phyloP scores from a whole-genome alignment of 2,329 filamentous ascomycete species.

The Onygenales sp. region DNA sequence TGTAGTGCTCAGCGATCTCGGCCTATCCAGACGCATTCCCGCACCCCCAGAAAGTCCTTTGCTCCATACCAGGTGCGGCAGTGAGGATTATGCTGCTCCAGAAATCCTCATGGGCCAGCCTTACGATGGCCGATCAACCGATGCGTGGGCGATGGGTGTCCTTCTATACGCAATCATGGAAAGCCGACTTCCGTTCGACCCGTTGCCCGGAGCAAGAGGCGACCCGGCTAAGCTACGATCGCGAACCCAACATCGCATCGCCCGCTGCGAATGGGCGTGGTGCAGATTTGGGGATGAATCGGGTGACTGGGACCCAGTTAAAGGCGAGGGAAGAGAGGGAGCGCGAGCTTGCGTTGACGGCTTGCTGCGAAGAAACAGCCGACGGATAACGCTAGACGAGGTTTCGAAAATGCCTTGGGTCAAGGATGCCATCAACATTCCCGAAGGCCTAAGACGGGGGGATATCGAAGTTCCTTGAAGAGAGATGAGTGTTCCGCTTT shows the following conservation, averaged over 20 bases:
- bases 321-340: conserved; percentile 57
- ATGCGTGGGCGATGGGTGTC: conserved; percentile 93
- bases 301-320: conserved; percentile 71
- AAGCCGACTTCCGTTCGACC: conserved; percentile 86
- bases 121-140: conserved; percentile 84
- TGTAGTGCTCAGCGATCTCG: conserved; percentile 82
- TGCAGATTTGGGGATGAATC: conserved; percentile 73
- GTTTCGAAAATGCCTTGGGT: conserved; percentile 71
- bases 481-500: background rate
- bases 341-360: conserved; percentile 77
- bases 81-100: conserved; percentile 92
- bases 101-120: conserved; percentile 92
- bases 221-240: conserved; percentile 68
- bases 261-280: conserved; percentile 93
- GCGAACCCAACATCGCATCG: conserved; percentile 86
- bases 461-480: conserved; percentile 41
- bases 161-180: conserved; percentile 89
- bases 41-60: conserved; percentile 66
- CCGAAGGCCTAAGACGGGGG: conserved; percentile 45
- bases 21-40: conserved; percentile 75
- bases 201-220: conserved; percentile 63
- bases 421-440: conserved; percentile 58
- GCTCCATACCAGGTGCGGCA: conserved; percentile 87
- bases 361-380: conserved; percentile 70
- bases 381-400: conserved; percentile 64